Evolutionary conservation across 1,139 yeast species (phyloP).

Genomic region (Pneumocystis canis): DNA sequence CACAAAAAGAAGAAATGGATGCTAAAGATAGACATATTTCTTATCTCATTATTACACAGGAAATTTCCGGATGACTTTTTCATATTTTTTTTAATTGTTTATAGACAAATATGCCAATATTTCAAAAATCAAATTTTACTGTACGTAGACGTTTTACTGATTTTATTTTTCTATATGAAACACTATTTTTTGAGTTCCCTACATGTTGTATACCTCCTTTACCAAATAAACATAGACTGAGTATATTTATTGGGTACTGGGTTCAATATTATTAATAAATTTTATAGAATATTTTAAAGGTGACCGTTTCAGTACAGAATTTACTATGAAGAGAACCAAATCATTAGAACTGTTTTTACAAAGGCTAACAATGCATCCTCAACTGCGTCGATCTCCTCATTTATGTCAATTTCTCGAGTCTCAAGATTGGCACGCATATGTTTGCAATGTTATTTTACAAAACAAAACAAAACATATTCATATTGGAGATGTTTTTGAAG

Average conservation of each 20-base stretch:
- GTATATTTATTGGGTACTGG: conserved; percentile 6
- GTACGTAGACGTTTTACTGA: conserved; percentile 74
- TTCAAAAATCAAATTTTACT: conserved; percentile 32
- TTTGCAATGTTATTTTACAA: conserved; percentile 34
- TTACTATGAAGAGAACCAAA: conserved; percentile 70
- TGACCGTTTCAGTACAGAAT: conserved; percentile 70
- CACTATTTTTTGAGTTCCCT: conserved; percentile 63
- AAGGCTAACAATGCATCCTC: conserved; percentile 61
- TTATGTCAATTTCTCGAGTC: conserved; percentile 67
- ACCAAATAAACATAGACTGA: conserved; percentile 76
- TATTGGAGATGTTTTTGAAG: conserved; percentile 35
- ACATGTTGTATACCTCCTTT: conserved; percentile 81
- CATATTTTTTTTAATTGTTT: neutral
- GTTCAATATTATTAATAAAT: neutral
- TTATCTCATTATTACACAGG: conserved; percentile 52
- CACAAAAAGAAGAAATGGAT: conserved; percentile 60
- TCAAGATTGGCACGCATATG: conserved; percentile 70
- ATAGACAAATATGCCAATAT: conserved; percentile 33
- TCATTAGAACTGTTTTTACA: conserved; percentile 64
- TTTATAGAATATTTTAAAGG: conserved; percentile 68
- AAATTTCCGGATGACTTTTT: neutral
- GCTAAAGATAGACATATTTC: conserved; percentile 64
- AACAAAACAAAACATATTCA: conserved; percentile 15
- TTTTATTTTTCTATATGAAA: conserved; percentile 62
- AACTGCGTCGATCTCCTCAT: conserved; percentile 52